Evolutionary conservation across 225 moss, liverwort and hornwort species (phyloP), one percentile per base, ranked within the genome.

Genomic region (Pleurozium schreberi): DNA sequence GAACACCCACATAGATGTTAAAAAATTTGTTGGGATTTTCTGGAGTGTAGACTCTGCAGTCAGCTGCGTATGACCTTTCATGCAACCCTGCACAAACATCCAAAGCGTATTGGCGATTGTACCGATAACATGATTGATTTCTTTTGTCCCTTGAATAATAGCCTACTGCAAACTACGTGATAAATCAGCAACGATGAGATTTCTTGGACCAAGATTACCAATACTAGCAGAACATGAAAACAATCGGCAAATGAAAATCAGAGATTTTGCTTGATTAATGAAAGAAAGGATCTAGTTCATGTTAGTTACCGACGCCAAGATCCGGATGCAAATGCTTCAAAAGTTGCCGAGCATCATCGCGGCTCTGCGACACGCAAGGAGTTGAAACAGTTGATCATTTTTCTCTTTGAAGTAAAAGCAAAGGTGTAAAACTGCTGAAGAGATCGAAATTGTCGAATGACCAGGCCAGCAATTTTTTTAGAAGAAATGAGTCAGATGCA

Each of bases 41-140:
- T 81, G 98, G 97, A 77, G 98, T 99, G 90, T 97, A 99, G 85
- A 99, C 89, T 90, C 98, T 92, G 86, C 98, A 99, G 87, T 99
- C 98, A 22, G 92, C 93, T 64, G 96, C 98, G 75, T 99, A 99
- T 57, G 98, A 88, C 85, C 95, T 95, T 86, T 99, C 98, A 28
- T 89, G 90, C 85, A 97, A 93, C 88, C 92, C 98, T 98, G 95
- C 92, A 61, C 66, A 89, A 81, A 52, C 50, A 59, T 31, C 22
- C 47, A 70, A 16, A 77, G 14, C 18, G 11, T 47, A 31, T 18
- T 71, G 12, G 14, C 47, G 21, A 85, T 74, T 73, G 47, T 47
- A 34, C 15, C 3, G 38, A 14, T 6, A 0, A 38, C 38, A 78
- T 78, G 36, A 23, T 14, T 76, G 22, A 31, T 34, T 75, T 50